These are phyloP conservation scores for Paracoccidioides lutzii DNA, from an alignment of 2,329 filamentous ascomycete species.

Conservation along the genomic window DNA sequence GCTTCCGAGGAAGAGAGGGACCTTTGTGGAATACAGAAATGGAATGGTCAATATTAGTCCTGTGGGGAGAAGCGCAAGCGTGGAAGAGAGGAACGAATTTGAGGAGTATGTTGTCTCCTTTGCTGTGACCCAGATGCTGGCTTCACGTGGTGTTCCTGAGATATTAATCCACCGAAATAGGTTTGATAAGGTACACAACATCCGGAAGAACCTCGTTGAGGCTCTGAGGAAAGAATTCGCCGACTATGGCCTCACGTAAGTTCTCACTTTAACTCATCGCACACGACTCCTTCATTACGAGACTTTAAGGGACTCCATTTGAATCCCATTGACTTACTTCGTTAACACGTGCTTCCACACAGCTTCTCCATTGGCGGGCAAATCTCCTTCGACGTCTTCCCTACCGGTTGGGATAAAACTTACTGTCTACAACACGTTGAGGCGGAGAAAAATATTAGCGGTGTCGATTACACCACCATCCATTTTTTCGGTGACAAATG, in stretches of 20 bases:
- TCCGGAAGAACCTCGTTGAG: slow-evolving; percentile 64
- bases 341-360: slow-evolving; percentile 1
- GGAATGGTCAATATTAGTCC: slow-evolving; percentile 55
- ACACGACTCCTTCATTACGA: neutral
- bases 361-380: slow-evolving; percentile 92
- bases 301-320: neutral
- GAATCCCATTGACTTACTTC: neutral
- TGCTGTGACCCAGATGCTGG: neutral
- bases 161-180: slow-evolving; percentile 11
- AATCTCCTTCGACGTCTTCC: slow-evolving; percentile 98
- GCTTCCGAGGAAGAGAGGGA: slow-evolving; percentile 50
- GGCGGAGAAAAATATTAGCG: slow-evolving; percentile 57
- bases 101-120: slow-evolving; percentile 38
- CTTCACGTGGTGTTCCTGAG: neutral
- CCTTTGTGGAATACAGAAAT: slow-evolving; percentile 54
- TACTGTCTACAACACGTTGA: slow-evolving; percentile 87
- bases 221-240: slow-evolving; percentile 68
- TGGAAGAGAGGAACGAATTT: slow-evolving; percentile 68
- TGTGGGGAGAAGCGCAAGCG: slow-evolving; percentile 66
- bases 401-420: slow-evolving; percentile 94
- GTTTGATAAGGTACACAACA: slow-evolving; percentile 65
- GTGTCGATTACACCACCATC: slow-evolving; percentile 61
- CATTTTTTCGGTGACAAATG: slow-evolving; percentile 99
- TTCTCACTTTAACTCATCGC: slow-evolving; percentile 13
- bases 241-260: slow-evolving; percentile 71